A percentile compares a stretch with the other conserved stretches of the same genome.
These are phyloP conservation scores for Dichotomocladium elegans DNA, from an alignment of 371 early-diverging fungal species.

Conservation along the genomic window DNA sequence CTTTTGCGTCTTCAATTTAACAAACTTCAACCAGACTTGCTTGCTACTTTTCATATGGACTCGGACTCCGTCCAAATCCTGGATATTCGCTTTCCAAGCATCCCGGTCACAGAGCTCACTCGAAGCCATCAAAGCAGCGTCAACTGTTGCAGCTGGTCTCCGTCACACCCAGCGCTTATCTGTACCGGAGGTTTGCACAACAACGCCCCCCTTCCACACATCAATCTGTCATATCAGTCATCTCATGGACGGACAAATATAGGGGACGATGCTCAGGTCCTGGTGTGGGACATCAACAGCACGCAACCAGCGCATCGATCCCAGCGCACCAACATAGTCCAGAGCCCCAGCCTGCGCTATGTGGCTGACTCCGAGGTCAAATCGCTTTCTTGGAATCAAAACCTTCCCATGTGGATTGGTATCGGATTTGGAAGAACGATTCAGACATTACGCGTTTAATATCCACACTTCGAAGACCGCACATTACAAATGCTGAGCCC, in stretches of 20 bases:
- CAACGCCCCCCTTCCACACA: too few relatives aligned
- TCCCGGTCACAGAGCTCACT: slow-evolving; percentile 71
- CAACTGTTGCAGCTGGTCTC: slow-evolving; percentile 73
- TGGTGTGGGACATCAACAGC: slow-evolving; percentile 69
- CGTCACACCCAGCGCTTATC: slow-evolving; percentile 57
- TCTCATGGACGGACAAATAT: neutral
- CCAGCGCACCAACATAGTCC: slow-evolving; percentile 14
- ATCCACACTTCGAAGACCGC: too few relatives aligned
- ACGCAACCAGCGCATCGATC: neutral
- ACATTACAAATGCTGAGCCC: too few relatives aligned
- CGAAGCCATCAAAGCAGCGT: slow-evolving; percentile 67
- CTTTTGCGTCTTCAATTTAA: slow-evolving; percentile 87
- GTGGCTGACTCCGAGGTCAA: slow-evolving; percentile 59
- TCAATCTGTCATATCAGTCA: neutral
- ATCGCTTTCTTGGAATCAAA: slow-evolving; percentile 59
- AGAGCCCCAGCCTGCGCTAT: slow-evolving; percentile 62
- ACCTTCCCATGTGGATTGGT: slow-evolving; percentile 63
- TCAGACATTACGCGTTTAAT: slow-evolving; percentile 39
- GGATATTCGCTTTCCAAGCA: slow-evolving; percentile 86
- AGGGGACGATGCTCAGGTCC: slow-evolving; percentile 69
- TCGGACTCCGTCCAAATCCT: slow-evolving; percentile 70
- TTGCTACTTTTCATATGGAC: slow-evolving; percentile 83
- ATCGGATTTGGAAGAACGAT: slow-evolving; percentile 55
- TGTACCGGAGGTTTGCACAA: slow-evolving; percentile 61
- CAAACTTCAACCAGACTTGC: slow-evolving; percentile 76